Percentiles rank a stretch among this genome's conserved stretches.
These are phyloP conservation scores for Pyrenula aspistea DNA, from an alignment of 495 filamentous ascomycete genomes.

Conservation along the genomic window DNA sequence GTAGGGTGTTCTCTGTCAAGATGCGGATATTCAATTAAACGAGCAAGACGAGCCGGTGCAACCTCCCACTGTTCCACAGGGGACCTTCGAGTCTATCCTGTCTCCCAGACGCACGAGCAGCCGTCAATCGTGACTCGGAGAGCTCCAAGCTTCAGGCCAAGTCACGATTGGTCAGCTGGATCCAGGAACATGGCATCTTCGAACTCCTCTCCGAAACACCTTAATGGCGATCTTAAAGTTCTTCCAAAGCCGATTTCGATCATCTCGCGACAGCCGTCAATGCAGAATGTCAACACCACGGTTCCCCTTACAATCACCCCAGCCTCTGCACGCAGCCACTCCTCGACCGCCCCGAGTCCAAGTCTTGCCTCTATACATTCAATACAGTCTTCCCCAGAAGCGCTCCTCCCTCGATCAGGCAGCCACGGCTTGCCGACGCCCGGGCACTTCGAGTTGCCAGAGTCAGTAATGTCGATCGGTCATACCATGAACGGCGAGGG, in stretches of 20 bases:
- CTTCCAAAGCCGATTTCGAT: not conserved
- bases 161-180: not conserved
- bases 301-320: not conserved
- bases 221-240: not conserved
- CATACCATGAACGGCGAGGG: not conserved
- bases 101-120: not conserved
- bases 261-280: not conserved
- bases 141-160: not conserved
- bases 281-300: constrained; percentile 1
- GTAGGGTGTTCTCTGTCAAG: not conserved
- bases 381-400: not conserved
- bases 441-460: not conserved
- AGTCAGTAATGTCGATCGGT: not conserved
- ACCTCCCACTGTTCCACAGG: not conserved
- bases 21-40: not conserved
- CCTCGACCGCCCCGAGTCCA: not conserved
- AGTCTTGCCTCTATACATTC: not conserved
- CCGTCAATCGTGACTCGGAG: not conserved
- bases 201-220: not conserved
- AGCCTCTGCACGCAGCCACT: not conserved
- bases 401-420: not conserved
- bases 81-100: not conserved
- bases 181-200: not conserved
- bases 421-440: not conserved
- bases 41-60: not conserved